A percentile compares a stretch with the other conserved stretches of the same genome.
Evolutionary conservation across 345 rosid genomes (phyloP).

Genomic region (Noccaea caerulescens): DNA sequence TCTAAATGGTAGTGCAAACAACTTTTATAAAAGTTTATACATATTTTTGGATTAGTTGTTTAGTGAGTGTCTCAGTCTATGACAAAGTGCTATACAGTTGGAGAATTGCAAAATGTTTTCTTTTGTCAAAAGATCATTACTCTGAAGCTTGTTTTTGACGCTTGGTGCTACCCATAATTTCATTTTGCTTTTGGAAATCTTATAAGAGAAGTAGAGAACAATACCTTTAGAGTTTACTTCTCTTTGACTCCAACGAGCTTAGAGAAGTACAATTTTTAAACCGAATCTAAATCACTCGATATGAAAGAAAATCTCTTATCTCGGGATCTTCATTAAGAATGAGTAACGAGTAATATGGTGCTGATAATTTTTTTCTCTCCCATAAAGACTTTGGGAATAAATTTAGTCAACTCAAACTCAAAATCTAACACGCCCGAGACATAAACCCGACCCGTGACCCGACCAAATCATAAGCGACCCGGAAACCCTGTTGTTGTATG

Average conservation of each 20-base stretch:
- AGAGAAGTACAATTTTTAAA: neutral
- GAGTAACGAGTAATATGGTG: conserved; percentile 22
- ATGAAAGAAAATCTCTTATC: neutral
- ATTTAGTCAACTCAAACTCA: conserved; percentile 26
- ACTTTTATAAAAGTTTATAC: neutral
- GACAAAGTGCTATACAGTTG: conserved; percentile 10
- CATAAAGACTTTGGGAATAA: conserved; percentile 20
- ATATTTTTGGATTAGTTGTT: conserved; percentile 7
- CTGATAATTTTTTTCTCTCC: neutral
- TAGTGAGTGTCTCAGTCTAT: neutral
- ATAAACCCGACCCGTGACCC: conserved; percentile 84
- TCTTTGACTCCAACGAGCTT: neutral
- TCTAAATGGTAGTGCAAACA: neutral
- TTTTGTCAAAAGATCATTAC: neutral
- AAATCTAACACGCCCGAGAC: conserved; percentile 65
- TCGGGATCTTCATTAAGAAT: conserved; percentile 27
- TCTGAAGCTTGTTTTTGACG: neutral
- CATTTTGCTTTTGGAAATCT: neutral
- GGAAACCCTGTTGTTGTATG: conserved; percentile 93
- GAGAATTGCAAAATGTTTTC: neutral
- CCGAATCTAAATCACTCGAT: neutral
- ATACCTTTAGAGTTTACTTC: conserved; percentile 8
- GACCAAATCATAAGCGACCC: conserved; percentile 77
- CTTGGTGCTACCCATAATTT: neutral
- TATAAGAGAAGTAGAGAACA: neutral